These are phyloP conservation scores for Talaromyces stipitatus DNA, from an alignment of 495 filamentous ascomycete genomes.

Conservation along the genomic window DNA sequence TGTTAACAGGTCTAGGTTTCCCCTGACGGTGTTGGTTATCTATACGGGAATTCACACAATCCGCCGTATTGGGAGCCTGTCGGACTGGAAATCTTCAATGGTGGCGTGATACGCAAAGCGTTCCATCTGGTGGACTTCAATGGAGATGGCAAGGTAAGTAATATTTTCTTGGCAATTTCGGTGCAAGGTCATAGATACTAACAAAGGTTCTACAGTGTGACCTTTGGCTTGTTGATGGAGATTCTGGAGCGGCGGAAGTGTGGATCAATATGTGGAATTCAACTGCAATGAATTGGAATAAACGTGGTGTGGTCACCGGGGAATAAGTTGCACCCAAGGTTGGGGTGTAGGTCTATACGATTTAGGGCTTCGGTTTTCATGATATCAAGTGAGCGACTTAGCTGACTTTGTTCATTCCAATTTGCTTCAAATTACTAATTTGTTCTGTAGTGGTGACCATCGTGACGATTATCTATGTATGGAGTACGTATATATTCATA, in stretches of 20 bases:
- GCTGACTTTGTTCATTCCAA: too few species aligned
- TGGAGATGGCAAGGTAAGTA: slow-evolving; percentile 14
- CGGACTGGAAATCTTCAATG: slow-evolving; percentile 7
- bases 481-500: not conserved
- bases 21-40: slow-evolving; percentile 3
- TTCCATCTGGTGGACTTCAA: slow-evolving; percentile 21
- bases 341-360: slow-evolving; percentile 17
- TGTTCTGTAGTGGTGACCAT: slow-evolving; percentile 9
- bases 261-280: slow-evolving; percentile 15
- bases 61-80: slow-evolving; percentile 6
- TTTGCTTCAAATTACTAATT: not conserved
- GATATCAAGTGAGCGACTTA: slow-evolving; percentile 15
- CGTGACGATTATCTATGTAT: not conserved
- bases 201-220: slow-evolving; percentile 9
- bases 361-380: slow-evolving; percentile 14
- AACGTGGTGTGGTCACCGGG: slow-evolving; percentile 2
- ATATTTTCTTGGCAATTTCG: not conserved
- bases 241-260: slow-evolving; percentile 9
- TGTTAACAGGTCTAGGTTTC: not conserved
- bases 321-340: slow-evolving; percentile 12
- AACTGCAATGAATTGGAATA: not conserved
- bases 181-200: not conserved
- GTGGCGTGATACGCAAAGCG: slow-evolving; percentile 14
- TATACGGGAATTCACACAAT: slow-evolving; percentile 7
- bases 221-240: slow-evolving; percentile 14